Conservation (phyloP, 2,329 filamentous ascomycete genomes). For the Arachnopeziza araneosa region DNA sequence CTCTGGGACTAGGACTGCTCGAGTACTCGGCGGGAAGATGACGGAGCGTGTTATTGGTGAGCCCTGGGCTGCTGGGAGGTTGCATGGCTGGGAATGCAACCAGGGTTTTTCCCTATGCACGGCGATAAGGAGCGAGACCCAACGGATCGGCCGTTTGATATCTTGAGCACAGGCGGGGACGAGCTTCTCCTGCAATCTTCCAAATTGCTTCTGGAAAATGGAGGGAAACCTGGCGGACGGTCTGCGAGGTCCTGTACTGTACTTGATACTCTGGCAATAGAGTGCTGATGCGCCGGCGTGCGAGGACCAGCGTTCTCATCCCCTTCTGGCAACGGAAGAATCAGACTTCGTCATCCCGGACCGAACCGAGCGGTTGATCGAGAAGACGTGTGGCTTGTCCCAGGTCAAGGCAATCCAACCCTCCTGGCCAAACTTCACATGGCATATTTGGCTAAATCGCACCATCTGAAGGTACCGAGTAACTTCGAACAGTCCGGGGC, state of each 20-base stretch:
- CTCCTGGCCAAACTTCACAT: not conserved
- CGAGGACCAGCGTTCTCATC: not conserved
- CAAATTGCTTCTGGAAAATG: not conserved
- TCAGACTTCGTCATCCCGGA: not conserved
- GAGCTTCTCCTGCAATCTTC: not conserved
- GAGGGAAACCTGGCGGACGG: not conserved
- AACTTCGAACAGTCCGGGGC: not conserved
- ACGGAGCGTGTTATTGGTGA: not conserved
- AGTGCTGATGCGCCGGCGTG: not conserved
- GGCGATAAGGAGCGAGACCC: slow-evolving; percentile 10
- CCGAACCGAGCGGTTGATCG: not conserved
- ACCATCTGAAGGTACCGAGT: not conserved
- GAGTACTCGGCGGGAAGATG: not conserved
- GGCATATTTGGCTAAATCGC: not conserved
- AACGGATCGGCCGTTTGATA: not conserved
- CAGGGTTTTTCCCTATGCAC: slow-evolving; percentile 6
- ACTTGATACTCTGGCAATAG: not conserved
- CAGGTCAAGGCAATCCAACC: not conserved
- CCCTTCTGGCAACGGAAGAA: not conserved
- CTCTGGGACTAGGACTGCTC: not conserved
- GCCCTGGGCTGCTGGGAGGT: not conserved
- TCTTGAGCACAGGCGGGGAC: not conserved
- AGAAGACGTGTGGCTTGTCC: not conserved
- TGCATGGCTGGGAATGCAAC: not conserved
- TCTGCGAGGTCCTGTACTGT: not conserved